Conservation (phyloP, 495 filamentous ascomycete genomes). For the Neurospora intermedia region DNA sequence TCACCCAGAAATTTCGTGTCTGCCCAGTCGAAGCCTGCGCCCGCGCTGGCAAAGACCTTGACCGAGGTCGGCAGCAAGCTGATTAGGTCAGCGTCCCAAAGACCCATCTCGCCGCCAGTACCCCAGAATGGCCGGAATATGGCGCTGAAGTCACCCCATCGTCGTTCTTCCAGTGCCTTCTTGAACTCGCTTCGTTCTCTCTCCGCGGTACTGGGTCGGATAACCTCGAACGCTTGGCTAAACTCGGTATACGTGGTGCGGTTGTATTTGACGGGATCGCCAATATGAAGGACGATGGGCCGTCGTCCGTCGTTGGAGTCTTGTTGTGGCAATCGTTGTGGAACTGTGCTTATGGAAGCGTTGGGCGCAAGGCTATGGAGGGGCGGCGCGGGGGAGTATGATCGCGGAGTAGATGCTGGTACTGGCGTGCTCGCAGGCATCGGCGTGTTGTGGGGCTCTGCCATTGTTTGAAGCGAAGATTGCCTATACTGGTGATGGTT, state of each 20-base stretch:
- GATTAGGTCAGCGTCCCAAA: slow-evolving; percentile 65
- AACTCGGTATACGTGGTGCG: slow-evolving; percentile 47
- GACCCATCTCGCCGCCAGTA: slow-evolving; percentile 66
- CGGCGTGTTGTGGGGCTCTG: slow-evolving; percentile 39
- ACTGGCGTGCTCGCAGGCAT: slow-evolving; percentile 34
- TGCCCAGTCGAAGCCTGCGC: slow-evolving; percentile 70
- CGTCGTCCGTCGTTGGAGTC: slow-evolving; percentile 9
- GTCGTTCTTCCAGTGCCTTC: slow-evolving; percentile 46
- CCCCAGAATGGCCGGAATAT: slow-evolving; percentile 74
- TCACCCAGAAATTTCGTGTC: slow-evolving; percentile 57
- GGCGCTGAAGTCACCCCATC: slow-evolving; percentile 62
- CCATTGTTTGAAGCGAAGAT: slow-evolving; percentile 18
- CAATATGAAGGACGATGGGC: slow-evolving; percentile 53
- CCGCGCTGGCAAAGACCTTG: slow-evolving; percentile 61
- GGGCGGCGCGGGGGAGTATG: slow-evolving; percentile 28
- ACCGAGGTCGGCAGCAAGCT: slow-evolving; percentile 51
- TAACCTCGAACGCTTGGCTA: slow-evolving; percentile 44
- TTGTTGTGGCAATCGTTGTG: slow-evolving; percentile 3
- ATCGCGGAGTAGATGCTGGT: slow-evolving; percentile 32
- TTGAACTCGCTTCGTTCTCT: slow-evolving; percentile 49
- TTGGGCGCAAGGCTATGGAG: slow-evolving; percentile 14
- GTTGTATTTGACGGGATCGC: slow-evolving; percentile 59
- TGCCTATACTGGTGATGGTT: background rate
- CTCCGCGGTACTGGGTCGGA: slow-evolving; percentile 41
- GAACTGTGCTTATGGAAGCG: slow-evolving; percentile 11